phyloP scores from a whole-genome alignment of 305 asterid species.

The Nicotiana rustica region DNA sequence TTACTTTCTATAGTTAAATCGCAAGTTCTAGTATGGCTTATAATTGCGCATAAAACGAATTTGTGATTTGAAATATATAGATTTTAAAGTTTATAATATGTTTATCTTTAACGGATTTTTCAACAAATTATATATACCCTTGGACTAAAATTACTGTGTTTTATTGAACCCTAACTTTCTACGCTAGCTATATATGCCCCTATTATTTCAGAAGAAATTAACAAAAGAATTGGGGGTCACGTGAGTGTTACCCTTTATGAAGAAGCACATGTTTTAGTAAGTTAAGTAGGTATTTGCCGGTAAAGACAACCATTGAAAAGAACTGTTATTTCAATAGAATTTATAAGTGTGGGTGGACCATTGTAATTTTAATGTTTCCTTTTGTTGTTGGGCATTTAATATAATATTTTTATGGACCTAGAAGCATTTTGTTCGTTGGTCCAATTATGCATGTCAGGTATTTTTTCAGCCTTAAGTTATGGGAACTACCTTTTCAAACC shows the following conservation, averaged over 20 bases:
- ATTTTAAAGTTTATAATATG: no score
- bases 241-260: background rate
- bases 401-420: background rate
- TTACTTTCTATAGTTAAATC: background rate
- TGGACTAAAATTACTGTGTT: no score
- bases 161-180: no score
- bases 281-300: background rate
- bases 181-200: no score
- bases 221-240: background rate
- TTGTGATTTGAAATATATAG: no score
- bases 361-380: background rate
- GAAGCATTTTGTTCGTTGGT: background rate
- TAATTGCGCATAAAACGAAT: no score
- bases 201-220: no score
- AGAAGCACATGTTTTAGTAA: background rate
- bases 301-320: background rate
- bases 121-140: no score
- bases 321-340: background rate
- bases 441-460: background rate
- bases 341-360: background rate
- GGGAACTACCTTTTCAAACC: background rate
- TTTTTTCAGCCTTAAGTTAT: background rate
- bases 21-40: background rate
- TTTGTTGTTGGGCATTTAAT: background rate
- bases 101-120: no score